Conservation (phyloP, 108 stramenopile genomes). For the Hondaea fermentalgiana region DNA sequence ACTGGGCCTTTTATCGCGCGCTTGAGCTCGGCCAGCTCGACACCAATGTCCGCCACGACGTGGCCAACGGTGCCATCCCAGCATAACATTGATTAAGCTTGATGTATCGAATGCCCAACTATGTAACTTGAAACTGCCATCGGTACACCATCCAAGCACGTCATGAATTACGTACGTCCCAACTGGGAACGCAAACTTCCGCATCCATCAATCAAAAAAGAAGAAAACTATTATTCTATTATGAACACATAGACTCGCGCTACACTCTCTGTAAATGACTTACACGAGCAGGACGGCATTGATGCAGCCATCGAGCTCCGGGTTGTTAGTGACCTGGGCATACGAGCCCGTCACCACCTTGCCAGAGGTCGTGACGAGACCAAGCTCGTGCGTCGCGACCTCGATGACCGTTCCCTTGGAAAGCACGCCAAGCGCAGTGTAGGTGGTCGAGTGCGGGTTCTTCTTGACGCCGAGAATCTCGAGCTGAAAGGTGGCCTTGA, state of each 20-base stretch:
- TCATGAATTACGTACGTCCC: no score
- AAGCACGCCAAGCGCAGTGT: slow-evolving; percentile 93
- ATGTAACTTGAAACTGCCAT: neutral
- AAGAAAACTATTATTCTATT: neutral
- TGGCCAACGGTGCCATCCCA: neutral
- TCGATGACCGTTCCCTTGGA: slow-evolving; percentile 99
- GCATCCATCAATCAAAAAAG: no score
- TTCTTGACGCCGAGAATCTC: slow-evolving; percentile 98
- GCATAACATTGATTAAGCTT: neutral
- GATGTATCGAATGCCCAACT: neutral
- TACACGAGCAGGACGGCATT: slow-evolving; percentile 78
- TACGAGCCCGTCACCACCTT: slow-evolving; percentile 99
- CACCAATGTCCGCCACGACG: neutral
- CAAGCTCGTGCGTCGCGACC: slow-evolving; percentile 93
- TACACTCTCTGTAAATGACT: neutral
- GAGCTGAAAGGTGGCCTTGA: slow-evolving; percentile 94
- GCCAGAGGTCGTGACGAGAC: slow-evolving; percentile 92
- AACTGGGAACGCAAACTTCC: no score
- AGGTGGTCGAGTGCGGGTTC: slow-evolving; percentile 81
- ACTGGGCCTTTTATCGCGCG: neutral
- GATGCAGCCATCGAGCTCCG: slow-evolving; percentile 83
- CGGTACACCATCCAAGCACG: no score
- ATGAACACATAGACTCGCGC: neutral
- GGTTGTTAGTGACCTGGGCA: slow-evolving; percentile 97
- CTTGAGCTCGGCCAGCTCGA: slow-evolving; percentile 15